phyloP scores from a whole-genome alignment of 2,329 filamentous ascomycete genomes.

The Xylaria sp. region DNA sequence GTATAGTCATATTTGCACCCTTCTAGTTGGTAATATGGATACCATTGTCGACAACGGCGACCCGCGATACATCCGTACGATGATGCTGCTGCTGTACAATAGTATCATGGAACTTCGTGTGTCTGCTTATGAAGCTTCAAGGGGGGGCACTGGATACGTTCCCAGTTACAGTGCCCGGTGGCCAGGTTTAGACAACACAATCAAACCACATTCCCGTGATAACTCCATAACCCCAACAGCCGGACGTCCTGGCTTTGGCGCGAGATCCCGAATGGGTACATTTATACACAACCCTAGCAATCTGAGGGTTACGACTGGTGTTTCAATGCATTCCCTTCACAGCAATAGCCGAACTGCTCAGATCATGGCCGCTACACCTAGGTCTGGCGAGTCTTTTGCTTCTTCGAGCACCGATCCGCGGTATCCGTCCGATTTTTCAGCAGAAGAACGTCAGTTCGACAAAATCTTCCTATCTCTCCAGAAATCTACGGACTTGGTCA shows the following conservation, averaged over 20 bases:
- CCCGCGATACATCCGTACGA: slow-evolving; percentile 68
- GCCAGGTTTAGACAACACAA: slow-evolving; percentile 51
- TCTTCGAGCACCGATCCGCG: slow-evolving; percentile 58
- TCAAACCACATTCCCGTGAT: slow-evolving; percentile 58
- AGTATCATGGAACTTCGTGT: slow-evolving; percentile 71
- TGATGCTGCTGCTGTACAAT: slow-evolving; percentile 68
- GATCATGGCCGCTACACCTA: slow-evolving; percentile 70
- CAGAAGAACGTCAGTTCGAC: slow-evolving; percentile 83
- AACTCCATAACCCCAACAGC: slow-evolving; percentile 59
- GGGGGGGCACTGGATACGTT: slow-evolving; percentile 32
- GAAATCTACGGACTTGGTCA: slow-evolving; percentile 73
- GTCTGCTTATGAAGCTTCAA: slow-evolving; percentile 46
- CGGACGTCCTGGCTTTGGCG: slow-evolving; percentile 50
- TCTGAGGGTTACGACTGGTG: slow-evolving; percentile 63
- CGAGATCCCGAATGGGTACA: slow-evolving; percentile 47
- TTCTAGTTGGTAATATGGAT: slow-evolving; percentile 66
- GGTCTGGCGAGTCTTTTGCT: slow-evolving; percentile 81
- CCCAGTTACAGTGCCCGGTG: slow-evolving; percentile 36
- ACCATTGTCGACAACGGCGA: slow-evolving; percentile 69
- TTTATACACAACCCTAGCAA: slow-evolving; percentile 58
- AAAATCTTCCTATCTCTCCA: slow-evolving; percentile 79
- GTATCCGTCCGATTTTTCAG: slow-evolving; percentile 67
- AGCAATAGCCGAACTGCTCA: slow-evolving; percentile 57
- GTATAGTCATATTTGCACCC: slow-evolving; percentile 68
- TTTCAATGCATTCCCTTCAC: slow-evolving; percentile 56